These are phyloP conservation scores for Albifimbria verrucaria DNA, from an alignment of 2,329 filamentous ascomycete species.

Conservation along the genomic window DNA sequence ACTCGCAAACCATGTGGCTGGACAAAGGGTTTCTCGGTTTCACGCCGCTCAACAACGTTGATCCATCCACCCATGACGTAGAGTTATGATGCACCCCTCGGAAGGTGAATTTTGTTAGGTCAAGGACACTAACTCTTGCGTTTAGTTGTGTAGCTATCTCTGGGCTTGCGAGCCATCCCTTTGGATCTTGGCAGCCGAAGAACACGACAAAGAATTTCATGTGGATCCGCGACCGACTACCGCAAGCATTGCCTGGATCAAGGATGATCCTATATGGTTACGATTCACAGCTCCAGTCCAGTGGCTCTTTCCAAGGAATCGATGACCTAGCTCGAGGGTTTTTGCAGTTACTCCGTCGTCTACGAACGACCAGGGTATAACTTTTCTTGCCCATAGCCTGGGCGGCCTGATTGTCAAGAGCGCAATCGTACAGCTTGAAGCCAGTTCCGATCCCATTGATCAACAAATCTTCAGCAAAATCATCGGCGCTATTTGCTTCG, in stretches of 20 bases:
- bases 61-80: neutral
- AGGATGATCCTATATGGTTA: conserved; percentile 1
- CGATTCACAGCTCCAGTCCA: neutral
- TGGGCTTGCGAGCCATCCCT: conserved; percentile 7
- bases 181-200: conserved; percentile 9
- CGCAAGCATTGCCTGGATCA: neutral
- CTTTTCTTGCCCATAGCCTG: conserved; percentile 8
- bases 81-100: too few species aligned
- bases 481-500: neutral
- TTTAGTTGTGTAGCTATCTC: conserved; percentile 8
- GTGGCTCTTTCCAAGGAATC: neutral
- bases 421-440: neutral
- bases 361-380: conserved; percentile 4
- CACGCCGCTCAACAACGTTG: neutral
- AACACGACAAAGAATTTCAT: conserved; percentile 5
- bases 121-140: neutral
- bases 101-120: neutral
- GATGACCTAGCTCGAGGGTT: neutral
- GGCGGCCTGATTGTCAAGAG: conserved; percentile 9
- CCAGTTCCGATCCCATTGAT: neutral
- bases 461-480: neutral
- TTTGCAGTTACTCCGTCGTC: neutral
- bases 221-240: conserved; percentile 8
- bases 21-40: neutral
- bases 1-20: too few species aligned